A percentile compares a stretch with the other conserved stretches of the same genome.
These are phyloP conservation scores for Trichocladium antarcticum DNA, from an alignment of 495 filamentous ascomycete species.

Conservation along the genomic window DNA sequence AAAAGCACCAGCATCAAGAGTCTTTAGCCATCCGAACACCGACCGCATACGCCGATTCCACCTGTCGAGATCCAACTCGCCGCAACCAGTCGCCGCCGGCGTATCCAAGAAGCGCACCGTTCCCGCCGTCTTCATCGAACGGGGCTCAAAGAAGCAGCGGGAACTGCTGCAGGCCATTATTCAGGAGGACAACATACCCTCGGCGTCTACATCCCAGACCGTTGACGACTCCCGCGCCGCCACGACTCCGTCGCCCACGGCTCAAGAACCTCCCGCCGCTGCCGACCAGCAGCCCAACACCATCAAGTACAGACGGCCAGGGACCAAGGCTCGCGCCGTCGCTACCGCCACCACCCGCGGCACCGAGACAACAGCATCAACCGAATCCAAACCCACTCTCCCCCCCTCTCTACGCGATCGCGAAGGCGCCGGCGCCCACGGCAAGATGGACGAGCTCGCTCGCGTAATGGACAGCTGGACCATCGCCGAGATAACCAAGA, in stretches of 20 bases:
- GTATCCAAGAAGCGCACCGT: constrained; percentile 30
- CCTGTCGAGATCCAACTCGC: constrained; percentile 30
- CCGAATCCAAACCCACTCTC: constrained; percentile 19
- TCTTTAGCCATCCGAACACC: constrained; percentile 5
- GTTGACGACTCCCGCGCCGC: background rate
- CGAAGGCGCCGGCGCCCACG: constrained; percentile 24
- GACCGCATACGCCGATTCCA: constrained; percentile 34
- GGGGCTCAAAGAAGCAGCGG: constrained; percentile 28
- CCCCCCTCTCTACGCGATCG: constrained; percentile 33
- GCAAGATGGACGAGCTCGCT: constrained; percentile 35
- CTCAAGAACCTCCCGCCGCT: background rate
- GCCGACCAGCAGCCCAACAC: background rate
- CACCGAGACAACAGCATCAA: too few relatives aligned
- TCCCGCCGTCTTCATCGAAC: constrained; percentile 40
- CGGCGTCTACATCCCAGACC: background rate
- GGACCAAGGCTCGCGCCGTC: constrained; percentile 5
- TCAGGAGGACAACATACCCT: background rate
- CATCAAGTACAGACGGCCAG: constrained; percentile 17
- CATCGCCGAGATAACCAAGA: constrained; percentile 38
- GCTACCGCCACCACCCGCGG: background rate
- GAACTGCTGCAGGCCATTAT: constrained; percentile 3
- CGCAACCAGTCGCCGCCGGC: constrained; percentile 12
- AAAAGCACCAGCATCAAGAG: background rate
- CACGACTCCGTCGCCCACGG: background rate
- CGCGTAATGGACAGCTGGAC: constrained; percentile 41